Conservation (phyloP, 176 grass and related monocot genomes). For the Aechmea fasciata region DNA sequence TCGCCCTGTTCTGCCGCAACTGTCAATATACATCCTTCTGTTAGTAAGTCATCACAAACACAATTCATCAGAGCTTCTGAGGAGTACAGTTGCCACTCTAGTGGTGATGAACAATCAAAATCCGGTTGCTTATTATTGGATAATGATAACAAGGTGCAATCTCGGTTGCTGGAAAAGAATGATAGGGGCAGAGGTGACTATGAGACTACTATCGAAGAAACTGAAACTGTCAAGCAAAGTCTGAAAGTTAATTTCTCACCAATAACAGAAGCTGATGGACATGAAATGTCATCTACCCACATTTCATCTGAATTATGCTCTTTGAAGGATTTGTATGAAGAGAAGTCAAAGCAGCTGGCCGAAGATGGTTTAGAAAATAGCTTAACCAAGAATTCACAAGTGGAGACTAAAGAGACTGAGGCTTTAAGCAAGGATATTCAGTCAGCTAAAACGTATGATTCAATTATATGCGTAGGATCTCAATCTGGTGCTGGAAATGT, state of each 20-base stretch:
- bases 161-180: slow-evolving; percentile 15
- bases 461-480: background rate
- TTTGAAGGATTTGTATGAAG: slow-evolving; percentile 13
- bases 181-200: slow-evolving; percentile 17
- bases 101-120: background rate
- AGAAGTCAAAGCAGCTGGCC: slow-evolving; percentile 12
- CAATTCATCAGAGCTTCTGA: background rate
- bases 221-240: slow-evolving; percentile 9
- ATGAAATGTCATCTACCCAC: slow-evolving; percentile 14
- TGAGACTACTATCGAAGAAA: slow-evolving; percentile 1
- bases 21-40: background rate
- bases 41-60: slow-evolving; percentile 17
- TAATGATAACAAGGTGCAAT: slow-evolving; percentile 1
- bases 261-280: background rate
- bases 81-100: background rate
- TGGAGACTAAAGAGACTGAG: background rate
- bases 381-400: slow-evolving; percentile 8
- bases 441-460: background rate
- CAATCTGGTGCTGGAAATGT: background rate
- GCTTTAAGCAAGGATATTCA: background rate
- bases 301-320: slow-evolving; percentile 15
- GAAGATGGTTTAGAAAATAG: slow-evolving; percentile 10
- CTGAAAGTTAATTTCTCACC: slow-evolving; percentile 3
- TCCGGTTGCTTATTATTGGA: background rate
- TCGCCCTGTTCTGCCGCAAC: slow-evolving; percentile 9